Evolutionary conservation across 2,329 filamentous ascomycete species (phyloP).

Genomic region (Colletotrichum salicis): DNA sequence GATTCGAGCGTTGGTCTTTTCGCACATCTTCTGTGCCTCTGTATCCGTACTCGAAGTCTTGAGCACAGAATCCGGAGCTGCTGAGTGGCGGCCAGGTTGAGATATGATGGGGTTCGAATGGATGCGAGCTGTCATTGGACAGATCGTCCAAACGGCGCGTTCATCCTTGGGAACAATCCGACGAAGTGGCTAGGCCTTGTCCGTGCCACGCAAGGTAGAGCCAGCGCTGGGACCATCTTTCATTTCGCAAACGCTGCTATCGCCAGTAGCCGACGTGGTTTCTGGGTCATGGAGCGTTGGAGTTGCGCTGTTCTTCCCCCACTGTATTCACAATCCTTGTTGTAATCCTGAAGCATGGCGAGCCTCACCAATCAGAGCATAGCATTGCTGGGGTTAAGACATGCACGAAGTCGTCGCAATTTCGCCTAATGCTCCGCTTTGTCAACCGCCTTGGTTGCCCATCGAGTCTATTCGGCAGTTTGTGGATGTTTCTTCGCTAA

Average conservation of each 20-base stretch:
- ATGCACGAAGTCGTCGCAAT: constrained; percentile 21
- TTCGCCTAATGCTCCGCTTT: constrained; percentile 28
- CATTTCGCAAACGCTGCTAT: constrained; percentile 20
- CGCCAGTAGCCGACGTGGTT: neutral
- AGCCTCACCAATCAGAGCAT: constrained; percentile 27
- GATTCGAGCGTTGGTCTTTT: neutral
- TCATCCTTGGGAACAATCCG: constrained; percentile 17
- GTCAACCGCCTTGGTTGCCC: constrained; percentile 1
- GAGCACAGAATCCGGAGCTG: neutral
- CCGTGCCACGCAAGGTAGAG: constrained; percentile 15
- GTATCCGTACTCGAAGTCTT: neutral
- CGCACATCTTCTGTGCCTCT: neutral
- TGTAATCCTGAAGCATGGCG: constrained; percentile 8
- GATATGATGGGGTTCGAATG: constrained; percentile 2
- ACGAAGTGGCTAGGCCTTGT: constrained; percentile 25
- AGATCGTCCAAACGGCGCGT: constrained; percentile 26
- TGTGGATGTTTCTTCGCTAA: constrained; percentile 17
- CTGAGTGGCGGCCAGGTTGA: neutral
- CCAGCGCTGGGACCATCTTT: constrained; percentile 14
- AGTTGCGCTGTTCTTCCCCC: neutral
- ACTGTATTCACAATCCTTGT: constrained; percentile 7
- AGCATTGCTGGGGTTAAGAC: constrained; percentile 13
- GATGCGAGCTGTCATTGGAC: constrained; percentile 27
- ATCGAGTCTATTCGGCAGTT: constrained; percentile 17
- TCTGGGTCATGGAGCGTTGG: neutral